Conservation (phyloP, 176 grass and related monocot species). For the Bothriochloa decipiens region DNA sequence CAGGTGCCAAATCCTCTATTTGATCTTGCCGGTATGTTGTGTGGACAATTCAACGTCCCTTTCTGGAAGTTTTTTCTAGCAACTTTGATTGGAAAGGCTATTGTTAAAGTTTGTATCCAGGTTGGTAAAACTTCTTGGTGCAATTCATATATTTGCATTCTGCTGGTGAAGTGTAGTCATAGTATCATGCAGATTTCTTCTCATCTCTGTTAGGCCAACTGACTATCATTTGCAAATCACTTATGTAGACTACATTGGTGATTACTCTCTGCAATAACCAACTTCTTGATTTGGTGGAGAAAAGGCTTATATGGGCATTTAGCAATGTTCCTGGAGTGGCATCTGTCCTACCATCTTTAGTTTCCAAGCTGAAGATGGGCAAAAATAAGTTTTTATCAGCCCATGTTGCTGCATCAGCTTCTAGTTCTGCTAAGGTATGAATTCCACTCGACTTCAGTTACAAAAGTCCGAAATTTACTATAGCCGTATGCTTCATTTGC, state of each 20-base stretch:
- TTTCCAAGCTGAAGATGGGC: constrained; percentile 54
- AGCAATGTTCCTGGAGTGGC: constrained; percentile 62
- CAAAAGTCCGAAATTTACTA: neutral
- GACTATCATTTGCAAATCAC: constrained; percentile 34
- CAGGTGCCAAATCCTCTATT: constrained; percentile 96
- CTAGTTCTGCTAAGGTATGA: constrained; percentile 50
- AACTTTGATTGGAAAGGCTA: constrained; percentile 91
- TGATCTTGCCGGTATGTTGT: constrained; percentile 90
- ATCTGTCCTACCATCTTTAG: constrained; percentile 58
- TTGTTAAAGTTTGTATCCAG: constrained; percentile 93
- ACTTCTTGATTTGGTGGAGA: constrained; percentile 87
- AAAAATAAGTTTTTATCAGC: constrained; percentile 83
- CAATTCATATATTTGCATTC: constrained; percentile 9
- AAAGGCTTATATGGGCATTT: constrained; percentile 80
- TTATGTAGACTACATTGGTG: constrained; percentile 73
- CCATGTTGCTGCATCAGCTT: constrained; percentile 50
- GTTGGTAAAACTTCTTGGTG: constrained; percentile 48
- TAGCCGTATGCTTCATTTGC: neutral
- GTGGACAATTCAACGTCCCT: constrained; percentile 86
- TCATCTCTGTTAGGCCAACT: constrained; percentile 20
- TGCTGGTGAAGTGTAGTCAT: constrained; percentile 24
- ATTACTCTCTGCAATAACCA: constrained; percentile 91
- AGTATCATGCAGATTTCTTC: neutral
- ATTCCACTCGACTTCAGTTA: constrained; percentile 16
- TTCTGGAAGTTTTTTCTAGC: constrained; percentile 99